Evolutionary conservation across 257 asterid genomes (phyloP).

Genomic region (Solanum okadae): DNA sequence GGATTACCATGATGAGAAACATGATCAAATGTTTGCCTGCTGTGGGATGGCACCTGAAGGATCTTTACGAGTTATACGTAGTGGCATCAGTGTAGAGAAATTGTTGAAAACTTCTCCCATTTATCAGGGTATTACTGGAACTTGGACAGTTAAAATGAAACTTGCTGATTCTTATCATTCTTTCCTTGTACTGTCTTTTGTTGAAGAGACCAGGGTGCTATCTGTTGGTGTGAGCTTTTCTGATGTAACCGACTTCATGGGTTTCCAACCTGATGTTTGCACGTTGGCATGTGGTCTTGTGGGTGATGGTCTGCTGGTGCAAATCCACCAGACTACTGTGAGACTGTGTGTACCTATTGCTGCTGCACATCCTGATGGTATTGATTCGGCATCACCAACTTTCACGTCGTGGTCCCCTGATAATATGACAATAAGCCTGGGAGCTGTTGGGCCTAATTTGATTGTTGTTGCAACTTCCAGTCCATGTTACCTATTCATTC

Average conservation of each 20-base stretch:
- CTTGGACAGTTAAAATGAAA: slow-evolving; percentile 81
- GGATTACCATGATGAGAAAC: slow-evolving; percentile 75
- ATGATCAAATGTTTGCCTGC: slow-evolving; percentile 94
- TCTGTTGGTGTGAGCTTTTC: slow-evolving; percentile 91
- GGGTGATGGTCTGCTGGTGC: slow-evolving; percentile 69
- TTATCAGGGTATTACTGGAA: slow-evolving; percentile 88
- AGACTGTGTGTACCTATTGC: slow-evolving; percentile 65
- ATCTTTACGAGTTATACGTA: slow-evolving; percentile 74
- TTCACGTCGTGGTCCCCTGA: slow-evolving; percentile 69
- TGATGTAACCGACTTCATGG: slow-evolving; percentile 86
- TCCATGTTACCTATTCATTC: slow-evolving; percentile 67
- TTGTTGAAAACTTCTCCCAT: slow-evolving; percentile 81
- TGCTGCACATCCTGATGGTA: slow-evolving; percentile 44
- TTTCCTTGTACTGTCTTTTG: slow-evolving; percentile 83
- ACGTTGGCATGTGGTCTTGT: slow-evolving; percentile 94
- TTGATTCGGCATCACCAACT: slow-evolving; percentile 46
- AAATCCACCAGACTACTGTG: slow-evolving; percentile 73
- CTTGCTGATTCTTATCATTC: slow-evolving; percentile 70
- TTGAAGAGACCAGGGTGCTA: slow-evolving; percentile 95
- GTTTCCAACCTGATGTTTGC: slow-evolving; percentile 79
- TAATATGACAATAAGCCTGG: slow-evolving; percentile 65
- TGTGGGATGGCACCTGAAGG: slow-evolving; percentile 96
- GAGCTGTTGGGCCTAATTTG: slow-evolving; percentile 85
- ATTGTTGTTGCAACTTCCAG: slow-evolving; percentile 77
- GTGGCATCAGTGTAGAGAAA: slow-evolving; percentile 90